These are phyloP conservation scores for Dianthus caryophyllus DNA, from an alignment of 148 eudicot species.

Conservation along the genomic window DNA sequence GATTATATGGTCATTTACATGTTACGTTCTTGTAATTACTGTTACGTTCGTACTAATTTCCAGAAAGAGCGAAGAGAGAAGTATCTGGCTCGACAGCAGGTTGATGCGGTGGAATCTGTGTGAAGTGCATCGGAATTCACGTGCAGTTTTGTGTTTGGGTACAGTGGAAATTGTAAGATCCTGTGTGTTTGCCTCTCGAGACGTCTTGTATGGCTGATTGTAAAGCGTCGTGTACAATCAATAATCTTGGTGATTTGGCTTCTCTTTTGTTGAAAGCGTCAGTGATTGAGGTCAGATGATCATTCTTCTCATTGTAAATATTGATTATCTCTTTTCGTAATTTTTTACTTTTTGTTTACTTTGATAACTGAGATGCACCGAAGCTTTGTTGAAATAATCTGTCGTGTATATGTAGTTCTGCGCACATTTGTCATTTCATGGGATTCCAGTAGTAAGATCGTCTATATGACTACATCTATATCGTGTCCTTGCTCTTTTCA, in stretches of 20 bases:
- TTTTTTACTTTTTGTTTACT: too few species aligned
- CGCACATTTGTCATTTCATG: too few species aligned
- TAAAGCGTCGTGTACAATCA: conserved; percentile 24
- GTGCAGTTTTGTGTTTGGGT: conserved; percentile 20
- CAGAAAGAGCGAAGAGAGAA: conserved; percentile 88
- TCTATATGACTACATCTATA: too few species aligned
- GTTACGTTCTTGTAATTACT: not conserved
- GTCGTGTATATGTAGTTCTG: too few species aligned
- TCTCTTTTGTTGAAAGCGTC: conserved; percentile 14
- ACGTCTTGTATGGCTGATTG: conserved; percentile 5
- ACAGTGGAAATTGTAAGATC: not conserved
- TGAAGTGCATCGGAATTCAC: conserved; percentile 20
- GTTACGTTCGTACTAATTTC: conserved; percentile 4
- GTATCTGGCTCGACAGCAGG: conserved; percentile 79
- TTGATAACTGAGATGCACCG: too few species aligned
- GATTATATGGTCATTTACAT: not conserved
- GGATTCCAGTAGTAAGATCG: too few species aligned
- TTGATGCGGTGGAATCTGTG: conserved; percentile 56
- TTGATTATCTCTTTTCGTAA: conserved; percentile 9
- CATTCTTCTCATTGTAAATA: too few species aligned
- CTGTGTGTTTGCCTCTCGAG: conserved; percentile 10
- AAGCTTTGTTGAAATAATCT: not conserved
- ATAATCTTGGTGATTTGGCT: conserved; percentile 16
- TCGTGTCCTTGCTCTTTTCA: too few species aligned
- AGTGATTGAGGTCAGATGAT: too few species aligned